These are phyloP conservation scores for Suhomyces ambrosiae DNA, from an alignment of 1,139 yeast genomes.

Conservation along the genomic window DNA sequence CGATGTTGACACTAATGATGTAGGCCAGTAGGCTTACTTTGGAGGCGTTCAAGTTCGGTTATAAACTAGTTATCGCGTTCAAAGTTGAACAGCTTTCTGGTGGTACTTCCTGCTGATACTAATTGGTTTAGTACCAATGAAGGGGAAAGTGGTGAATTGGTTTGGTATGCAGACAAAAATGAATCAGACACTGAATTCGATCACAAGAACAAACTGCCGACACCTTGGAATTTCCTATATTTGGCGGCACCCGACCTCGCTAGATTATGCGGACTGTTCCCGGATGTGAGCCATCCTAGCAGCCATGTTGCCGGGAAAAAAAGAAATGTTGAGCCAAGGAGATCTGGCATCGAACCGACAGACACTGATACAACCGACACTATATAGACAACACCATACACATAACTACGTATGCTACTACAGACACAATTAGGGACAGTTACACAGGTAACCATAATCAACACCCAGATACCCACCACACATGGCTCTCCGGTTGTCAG, in stretches of 20 bases:
- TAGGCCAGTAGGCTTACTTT: too few species aligned
- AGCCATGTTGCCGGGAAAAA: neutral
- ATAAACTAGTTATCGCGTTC: too few species aligned
- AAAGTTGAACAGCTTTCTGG: neutral
- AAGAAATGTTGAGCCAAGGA: neutral
- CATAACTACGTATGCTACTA: too few species aligned
- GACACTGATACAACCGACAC: neutral
- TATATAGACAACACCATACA: too few species aligned
- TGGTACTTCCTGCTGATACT: neutral
- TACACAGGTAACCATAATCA: too few species aligned
- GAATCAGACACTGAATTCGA: neutral
- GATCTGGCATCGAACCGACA: constrained; percentile 1
- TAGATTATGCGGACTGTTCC: neutral
- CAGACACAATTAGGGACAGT: too few species aligned
- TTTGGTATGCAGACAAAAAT: too few species aligned
- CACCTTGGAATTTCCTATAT: neutral
- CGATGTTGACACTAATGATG: too few species aligned
- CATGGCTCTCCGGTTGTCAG: too few species aligned
- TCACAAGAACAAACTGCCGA: neutral
- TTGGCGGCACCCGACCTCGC: neutral
- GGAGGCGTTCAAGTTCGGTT: too few species aligned
- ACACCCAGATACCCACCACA: too few species aligned
- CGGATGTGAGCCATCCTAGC: neutral
- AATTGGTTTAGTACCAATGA: too few species aligned
- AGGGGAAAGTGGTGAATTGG: neutral